Percentiles rank a stretch among this genome's conserved stretches.
Evolutionary conservation across 2,329 filamentous ascomycete species (phyloP).

Genomic region (Lachnellula hyalina): DNA sequence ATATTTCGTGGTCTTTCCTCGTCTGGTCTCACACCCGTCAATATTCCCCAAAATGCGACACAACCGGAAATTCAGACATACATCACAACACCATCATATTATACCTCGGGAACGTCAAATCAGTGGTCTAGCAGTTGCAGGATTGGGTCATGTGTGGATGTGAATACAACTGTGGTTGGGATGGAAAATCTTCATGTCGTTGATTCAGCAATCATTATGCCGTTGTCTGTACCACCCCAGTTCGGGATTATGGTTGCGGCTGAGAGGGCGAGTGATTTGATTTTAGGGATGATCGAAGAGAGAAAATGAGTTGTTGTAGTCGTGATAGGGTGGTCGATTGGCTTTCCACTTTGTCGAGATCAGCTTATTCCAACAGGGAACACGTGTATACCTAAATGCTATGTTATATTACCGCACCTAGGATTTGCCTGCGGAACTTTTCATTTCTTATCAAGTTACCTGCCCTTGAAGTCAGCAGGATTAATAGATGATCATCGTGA

Average conservation of each 20-base stretch:
- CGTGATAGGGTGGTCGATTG: no score
- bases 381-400: no score
- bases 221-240: conserved; percentile 49
- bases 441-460: no score
- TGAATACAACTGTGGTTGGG: conserved; percentile 41
- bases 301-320: no score
- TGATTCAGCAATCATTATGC: conserved; percentile 44
- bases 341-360: no score
- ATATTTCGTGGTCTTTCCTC: conserved; percentile 43
- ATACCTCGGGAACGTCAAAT: conserved; percentile 45
- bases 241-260: conserved; percentile 50
- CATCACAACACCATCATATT: conserved; percentile 43
- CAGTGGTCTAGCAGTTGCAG: conserved; percentile 50
- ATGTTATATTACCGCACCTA: no score
- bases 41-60: conserved; percentile 41
- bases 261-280: conserved; percentile 46
- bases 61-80: conserved; percentile 44
- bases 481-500: no score
- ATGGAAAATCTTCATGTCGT: conserved; percentile 47
- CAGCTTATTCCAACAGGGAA: no score
- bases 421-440: no score
- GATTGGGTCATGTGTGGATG: conserved; percentile 45
- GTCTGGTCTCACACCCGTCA: conserved; percentile 41
- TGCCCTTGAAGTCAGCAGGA: no score
- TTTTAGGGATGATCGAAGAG: conserved; percentile 28